A percentile compares a stretch with the other conserved stretches of the same genome.
These are phyloP conservation scores for Corylus avellana DNA, from an alignment of 306 rosid species.

Conservation along the genomic window DNA sequence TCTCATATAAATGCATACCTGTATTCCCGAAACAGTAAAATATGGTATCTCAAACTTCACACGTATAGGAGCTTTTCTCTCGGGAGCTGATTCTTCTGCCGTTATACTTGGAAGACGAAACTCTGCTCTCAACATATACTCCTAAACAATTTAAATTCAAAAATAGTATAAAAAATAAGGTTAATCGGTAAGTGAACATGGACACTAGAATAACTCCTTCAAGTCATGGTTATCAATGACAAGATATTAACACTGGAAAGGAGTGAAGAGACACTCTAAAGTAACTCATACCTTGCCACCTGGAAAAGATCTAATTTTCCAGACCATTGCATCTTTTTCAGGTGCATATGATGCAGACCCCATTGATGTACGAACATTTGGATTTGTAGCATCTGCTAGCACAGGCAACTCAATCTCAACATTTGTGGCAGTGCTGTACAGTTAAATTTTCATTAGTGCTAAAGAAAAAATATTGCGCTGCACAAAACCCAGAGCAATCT, in stretches of 20 bases:
- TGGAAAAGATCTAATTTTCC: slow-evolving; percentile 96
- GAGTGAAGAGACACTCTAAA: slow-evolving; percentile 21
- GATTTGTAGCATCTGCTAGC: slow-evolving; percentile 88
- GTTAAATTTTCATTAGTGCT: slow-evolving; percentile 36
- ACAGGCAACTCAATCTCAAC: slow-evolving; percentile 95
- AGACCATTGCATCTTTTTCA: slow-evolving; percentile 81
- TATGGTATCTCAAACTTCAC: slow-evolving; percentile 98
- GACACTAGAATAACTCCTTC: not conserved
- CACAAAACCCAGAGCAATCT: slow-evolving; percentile 15
- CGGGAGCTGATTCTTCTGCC: slow-evolving; percentile 88
- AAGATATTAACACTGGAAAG: not conserved
- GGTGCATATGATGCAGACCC: slow-evolving; percentile 99
- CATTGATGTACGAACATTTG: slow-evolving; percentile 90
- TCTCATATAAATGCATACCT: slow-evolving; percentile 50
- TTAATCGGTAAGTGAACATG: slow-evolving; percentile 15
- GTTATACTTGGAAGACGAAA: slow-evolving; percentile 85
- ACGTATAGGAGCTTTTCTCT: slow-evolving; percentile 94
- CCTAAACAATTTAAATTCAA: slow-evolving; percentile 50
- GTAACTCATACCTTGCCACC: slow-evolving; percentile 86
- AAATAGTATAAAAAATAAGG: slow-evolving; percentile 16
- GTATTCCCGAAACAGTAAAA: slow-evolving; percentile 95
- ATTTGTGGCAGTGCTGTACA: slow-evolving; percentile 85
- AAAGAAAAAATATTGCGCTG: slow-evolving; percentile 20
- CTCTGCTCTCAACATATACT: slow-evolving; percentile 96
- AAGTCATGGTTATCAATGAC: not conserved